Evolutionary conservation across 2,329 filamentous ascomycete species (phyloP), one percentile per base, ranked within the genome.

Genomic region (Cryphonectria nitschkei): DNA sequence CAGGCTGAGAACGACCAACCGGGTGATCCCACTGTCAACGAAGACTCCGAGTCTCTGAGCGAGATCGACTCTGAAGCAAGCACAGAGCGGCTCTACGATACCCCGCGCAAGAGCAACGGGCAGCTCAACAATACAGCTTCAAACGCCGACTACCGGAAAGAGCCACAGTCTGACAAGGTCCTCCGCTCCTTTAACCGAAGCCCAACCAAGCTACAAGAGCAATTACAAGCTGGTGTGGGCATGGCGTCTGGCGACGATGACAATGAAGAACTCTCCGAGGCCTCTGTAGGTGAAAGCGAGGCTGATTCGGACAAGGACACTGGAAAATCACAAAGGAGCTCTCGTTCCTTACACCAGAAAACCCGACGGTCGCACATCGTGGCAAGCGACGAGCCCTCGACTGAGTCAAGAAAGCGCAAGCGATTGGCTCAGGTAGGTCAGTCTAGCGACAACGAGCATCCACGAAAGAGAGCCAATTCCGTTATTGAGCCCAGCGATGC

Each of bases 31-130:
- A 73, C 74, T 68, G 73, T 74, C 61, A 74, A 80, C 67, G 78
- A 79, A 67, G 81, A 81, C 67, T 77, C 78, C 46, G 79, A 87
- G 73, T 88, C 71, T 89, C 89, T 22, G 87, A 90, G 72, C 81
- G 83, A 84, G 70, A 84, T 83, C 75, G 88, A 89, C 79, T 91
- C 95, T 3, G 95, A 98, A 81, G 95, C 95, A 46, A 95, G 98
- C 82, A 98, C 95, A 1, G 95, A 98, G 82, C 91, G 96, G 71
- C 87, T 99, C 72, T 96, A 96, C 78, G 90, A 93, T 77, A 97
- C 94, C n/a, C 94, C 95, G 26, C 89, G 89, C 73, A 92, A 86
- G 72, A 76, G 77, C 19, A 79, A 71, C 46, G 56, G 34, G 39
- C 71, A 71, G 41, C 32, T 34, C 54, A 50, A 26, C 50, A 66